phyloP scores from a whole-genome alignment of 2,329 filamentous ascomycete genomes.

The Trichoderma gracile region DNA sequence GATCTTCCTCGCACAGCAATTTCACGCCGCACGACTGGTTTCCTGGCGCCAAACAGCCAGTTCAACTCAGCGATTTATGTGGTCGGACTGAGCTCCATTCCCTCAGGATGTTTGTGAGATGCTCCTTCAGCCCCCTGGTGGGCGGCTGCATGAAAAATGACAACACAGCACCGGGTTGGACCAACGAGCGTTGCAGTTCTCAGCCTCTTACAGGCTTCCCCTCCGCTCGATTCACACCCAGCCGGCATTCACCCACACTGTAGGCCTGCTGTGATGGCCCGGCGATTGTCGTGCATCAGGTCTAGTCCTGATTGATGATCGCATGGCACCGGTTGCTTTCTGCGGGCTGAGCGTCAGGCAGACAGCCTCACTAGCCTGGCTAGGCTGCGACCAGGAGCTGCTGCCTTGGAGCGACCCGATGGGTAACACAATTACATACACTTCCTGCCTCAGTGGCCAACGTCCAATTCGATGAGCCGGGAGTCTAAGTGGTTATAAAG shows the following conservation, averaged over 20 bases:
- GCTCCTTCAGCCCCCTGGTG: background rate
- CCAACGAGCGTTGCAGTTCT: constrained; percentile 20
- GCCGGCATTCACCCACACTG: constrained; percentile 3
- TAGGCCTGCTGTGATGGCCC: background rate
- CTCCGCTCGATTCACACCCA: background rate
- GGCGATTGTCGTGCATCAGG: constrained; percentile 14
- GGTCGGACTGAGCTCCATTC: background rate
- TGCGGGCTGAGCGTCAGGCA: constrained; percentile 23
- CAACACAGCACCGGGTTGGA: constrained; percentile 11
- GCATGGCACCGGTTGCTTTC: constrained; percentile 4
- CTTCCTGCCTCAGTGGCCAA: background rate
- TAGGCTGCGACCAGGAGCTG: constrained; percentile 16
- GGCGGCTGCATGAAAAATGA: constrained; percentile 15
- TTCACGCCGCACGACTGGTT: background rate
- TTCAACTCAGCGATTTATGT: background rate
- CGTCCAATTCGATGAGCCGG: background rate
- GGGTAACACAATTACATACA: background rate
- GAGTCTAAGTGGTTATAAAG: constrained; percentile 3
- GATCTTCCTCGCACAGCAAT: constrained; percentile 3
- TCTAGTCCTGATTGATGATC: constrained; percentile 5
- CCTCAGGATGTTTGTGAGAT: background rate
- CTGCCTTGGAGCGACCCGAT: constrained; percentile 15
- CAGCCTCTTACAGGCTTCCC: constrained; percentile 19
- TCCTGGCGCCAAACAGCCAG: background rate
- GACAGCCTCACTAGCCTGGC: constrained; percentile 17